These are phyloP conservation scores for Aegilops speltoides DNA, from an alignment of 176 grass and related monocot genomes.

Conservation along the genomic window DNA sequence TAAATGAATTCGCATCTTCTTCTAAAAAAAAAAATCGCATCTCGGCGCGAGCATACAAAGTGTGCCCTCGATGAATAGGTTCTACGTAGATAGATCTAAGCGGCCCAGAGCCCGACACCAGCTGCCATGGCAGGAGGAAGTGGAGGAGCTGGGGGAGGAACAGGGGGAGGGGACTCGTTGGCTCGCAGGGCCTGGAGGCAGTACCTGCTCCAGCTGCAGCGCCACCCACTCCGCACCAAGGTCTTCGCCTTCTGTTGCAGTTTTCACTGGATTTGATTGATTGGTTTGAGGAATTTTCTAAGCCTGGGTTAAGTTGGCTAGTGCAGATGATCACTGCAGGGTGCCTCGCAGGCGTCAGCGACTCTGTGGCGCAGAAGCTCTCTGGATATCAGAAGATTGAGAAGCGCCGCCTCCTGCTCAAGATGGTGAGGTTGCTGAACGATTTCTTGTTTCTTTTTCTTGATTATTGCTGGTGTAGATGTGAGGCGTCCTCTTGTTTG, in stretches of 20 bases:
- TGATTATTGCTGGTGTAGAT: background rate
- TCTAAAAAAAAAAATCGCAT: background rate
- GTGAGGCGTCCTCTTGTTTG: too few relatives aligned
- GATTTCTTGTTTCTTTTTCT: background rate
- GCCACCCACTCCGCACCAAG: slow-evolving; percentile 86
- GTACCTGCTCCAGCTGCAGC: slow-evolving; percentile 90
- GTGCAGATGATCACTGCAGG: slow-evolving; percentile 81
- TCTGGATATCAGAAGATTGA: slow-evolving; percentile 71
- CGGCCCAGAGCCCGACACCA: background rate
- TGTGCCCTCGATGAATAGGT: background rate
- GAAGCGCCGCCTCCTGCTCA: slow-evolving; percentile 79
- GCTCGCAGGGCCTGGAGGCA: slow-evolving; percentile 58
- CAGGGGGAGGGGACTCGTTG: slow-evolving; percentile 35
- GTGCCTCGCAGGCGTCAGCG: slow-evolving; percentile 82
- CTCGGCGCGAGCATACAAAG: background rate
- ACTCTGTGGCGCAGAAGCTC: slow-evolving; percentile 92
- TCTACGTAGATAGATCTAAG: background rate
- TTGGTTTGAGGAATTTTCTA: background rate
- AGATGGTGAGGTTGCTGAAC: slow-evolving; percentile 53
- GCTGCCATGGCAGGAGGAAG: slow-evolving; percentile 5
- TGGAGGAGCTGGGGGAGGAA: background rate
- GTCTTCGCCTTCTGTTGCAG: slow-evolving; percentile 21
- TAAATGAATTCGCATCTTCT: background rate
- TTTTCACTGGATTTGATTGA: background rate
- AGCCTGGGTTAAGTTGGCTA: background rate